A percentile compares a stretch with the other conserved stretches of the same genome.
Evolutionary conservation across 1,139 yeast species (phyloP).

Genomic region (Zygoascus sp.): DNA sequence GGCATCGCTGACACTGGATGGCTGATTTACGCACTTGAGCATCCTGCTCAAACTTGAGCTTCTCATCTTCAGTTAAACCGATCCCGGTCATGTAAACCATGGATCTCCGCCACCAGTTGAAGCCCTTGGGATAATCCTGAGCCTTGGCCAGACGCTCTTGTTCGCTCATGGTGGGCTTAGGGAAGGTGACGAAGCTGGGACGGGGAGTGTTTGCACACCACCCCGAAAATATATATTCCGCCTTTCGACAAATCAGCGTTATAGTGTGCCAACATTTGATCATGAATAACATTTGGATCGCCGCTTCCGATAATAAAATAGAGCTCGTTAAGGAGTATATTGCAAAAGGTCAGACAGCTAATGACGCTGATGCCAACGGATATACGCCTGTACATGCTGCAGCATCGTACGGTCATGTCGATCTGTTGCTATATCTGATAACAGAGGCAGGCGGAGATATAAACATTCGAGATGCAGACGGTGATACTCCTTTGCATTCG

Average conservation of each 20-base stretch:
- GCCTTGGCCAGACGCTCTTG: conserved; percentile 6
- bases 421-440: conserved; percentile 57
- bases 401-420: conserved; percentile 81
- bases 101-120: conserved; percentile 81
- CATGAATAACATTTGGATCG: conserved; percentile 75
- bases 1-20: conserved; percentile 63
- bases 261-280: too few species aligned
- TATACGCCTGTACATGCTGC: conserved; percentile 97
- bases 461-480: conserved; percentile 78
- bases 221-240: too few species aligned
- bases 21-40: conserved; percentile 38
- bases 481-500: conserved; percentile 93
- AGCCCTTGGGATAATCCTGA: conserved; percentile 26
- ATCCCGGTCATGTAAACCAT: conserved; percentile 69
- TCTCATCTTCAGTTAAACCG: conserved; percentile 54
- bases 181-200: neutral
- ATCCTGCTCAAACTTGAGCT: conserved; percentile 56
- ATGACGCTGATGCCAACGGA: conserved; percentile 83
- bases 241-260: neutral
- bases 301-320: conserved; percentile 80
- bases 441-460: conserved; percentile 64
- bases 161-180: conserved; percentile 3
- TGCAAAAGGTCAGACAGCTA: conserved; percentile 52
- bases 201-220: too few species aligned
- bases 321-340: conserved; percentile 55